Percentiles rank a stretch among this genome's conserved stretches.
These are phyloP conservation scores for Pleurotus salmoneostramineus DNA, from an alignment of 768 basidiomycete species.

Conservation along the genomic window DNA sequence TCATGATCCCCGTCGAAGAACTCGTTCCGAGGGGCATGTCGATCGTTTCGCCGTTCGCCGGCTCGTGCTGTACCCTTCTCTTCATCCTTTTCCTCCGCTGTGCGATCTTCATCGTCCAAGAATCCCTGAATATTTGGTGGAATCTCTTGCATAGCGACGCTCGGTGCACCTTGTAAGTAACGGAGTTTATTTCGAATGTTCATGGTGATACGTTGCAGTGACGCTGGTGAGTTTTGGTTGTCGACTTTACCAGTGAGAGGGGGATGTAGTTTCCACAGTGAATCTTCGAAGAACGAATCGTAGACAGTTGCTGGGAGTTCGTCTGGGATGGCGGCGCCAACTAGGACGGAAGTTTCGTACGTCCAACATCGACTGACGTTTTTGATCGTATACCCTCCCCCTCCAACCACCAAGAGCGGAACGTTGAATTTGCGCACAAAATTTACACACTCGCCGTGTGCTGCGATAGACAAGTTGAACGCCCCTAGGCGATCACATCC, in stretches of 20 bases:
- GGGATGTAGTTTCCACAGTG: slow-evolving; percentile 90
- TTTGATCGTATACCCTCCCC: slow-evolving; percentile 95
- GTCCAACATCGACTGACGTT: slow-evolving; percentile 99
- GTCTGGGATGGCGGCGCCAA: slow-evolving; percentile 80
- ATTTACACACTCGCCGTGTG: slow-evolving; percentile 97
- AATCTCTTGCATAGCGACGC: slow-evolving; percentile 93
- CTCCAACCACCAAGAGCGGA: slow-evolving; percentile 88
- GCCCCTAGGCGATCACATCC: slow-evolving; percentile 94
- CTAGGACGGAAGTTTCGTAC: slow-evolving; percentile 93
- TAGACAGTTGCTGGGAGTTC: slow-evolving; percentile 87
- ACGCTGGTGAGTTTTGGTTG: slow-evolving; percentile 83
- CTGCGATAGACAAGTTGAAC: slow-evolving; percentile 96
- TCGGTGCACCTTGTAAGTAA: slow-evolving; percentile 94
- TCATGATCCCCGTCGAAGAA: slow-evolving; percentile 74
- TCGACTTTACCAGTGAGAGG: slow-evolving; percentile 89
- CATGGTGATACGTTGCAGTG: slow-evolving; percentile 84
- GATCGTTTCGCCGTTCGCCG: slow-evolving; percentile 53
- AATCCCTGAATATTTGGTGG: slow-evolving; percentile 86
- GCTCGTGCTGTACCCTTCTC: slow-evolving; percentile 53
- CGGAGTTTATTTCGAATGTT: slow-evolving; percentile 84
- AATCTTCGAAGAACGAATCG: slow-evolving; percentile 89
- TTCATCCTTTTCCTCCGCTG: slow-evolving; percentile 66
- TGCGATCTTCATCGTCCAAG: slow-evolving; percentile 68
- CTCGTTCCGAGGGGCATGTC: slow-evolving; percentile 56
- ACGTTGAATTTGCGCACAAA: slow-evolving; percentile 92